Percentiles rank a stretch among this genome's conserved stretches.
Evolutionary conservation across 2,329 filamentous ascomycete species (phyloP).

Genomic region (Fonsecaea pugnacius): DNA sequence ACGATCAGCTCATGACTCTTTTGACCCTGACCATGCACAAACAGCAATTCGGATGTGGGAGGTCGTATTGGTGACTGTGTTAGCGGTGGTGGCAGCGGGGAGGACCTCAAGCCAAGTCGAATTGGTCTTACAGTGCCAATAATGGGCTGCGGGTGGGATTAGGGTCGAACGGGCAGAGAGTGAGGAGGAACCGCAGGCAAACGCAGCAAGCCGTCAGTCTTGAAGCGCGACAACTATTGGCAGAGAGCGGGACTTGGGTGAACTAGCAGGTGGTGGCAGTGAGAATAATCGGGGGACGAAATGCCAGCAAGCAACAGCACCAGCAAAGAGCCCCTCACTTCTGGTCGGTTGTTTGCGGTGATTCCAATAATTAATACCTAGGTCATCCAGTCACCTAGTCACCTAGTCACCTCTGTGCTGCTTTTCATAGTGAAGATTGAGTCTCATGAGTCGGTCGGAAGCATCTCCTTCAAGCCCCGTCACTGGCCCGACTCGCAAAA

Average conservation of each 20-base stretch:
- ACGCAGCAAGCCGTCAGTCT: constrained; percentile 12
- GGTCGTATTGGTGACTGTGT: neutral
- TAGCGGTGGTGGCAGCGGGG: neutral
- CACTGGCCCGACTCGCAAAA: constrained; percentile 20
- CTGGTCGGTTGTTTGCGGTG: constrained; percentile 10
- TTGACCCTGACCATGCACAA: neutral
- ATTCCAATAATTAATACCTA: neutral
- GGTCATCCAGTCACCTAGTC: too few relatives aligned
- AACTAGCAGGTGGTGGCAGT: constrained; percentile 11
- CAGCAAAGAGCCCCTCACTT: constrained; percentile 15
- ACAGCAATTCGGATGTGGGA: neutral
- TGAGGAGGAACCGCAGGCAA: constrained; percentile 15
- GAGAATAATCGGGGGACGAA: constrained; percentile 10
- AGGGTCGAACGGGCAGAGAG: constrained; percentile 1
- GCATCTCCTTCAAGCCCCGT: constrained; percentile 7
- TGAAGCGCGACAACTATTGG: neutral
- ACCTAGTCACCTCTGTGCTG: constrained; percentile 1
- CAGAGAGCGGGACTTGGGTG: neutral
- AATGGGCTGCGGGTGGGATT: constrained; percentile 13
- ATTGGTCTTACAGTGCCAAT: constrained; percentile 1
- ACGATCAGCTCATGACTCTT: neutral
- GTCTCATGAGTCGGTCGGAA: constrained; percentile 9
- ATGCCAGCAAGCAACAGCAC: constrained; percentile 1
- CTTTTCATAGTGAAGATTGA: constrained; percentile 4
- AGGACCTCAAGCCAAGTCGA: neutral